Percentiles rank a stretch among this genome's conserved stretches.
Evolutionary conservation across 2,329 filamentous ascomycete species (phyloP).

Genomic region (Neurospora crassa): DNA sequence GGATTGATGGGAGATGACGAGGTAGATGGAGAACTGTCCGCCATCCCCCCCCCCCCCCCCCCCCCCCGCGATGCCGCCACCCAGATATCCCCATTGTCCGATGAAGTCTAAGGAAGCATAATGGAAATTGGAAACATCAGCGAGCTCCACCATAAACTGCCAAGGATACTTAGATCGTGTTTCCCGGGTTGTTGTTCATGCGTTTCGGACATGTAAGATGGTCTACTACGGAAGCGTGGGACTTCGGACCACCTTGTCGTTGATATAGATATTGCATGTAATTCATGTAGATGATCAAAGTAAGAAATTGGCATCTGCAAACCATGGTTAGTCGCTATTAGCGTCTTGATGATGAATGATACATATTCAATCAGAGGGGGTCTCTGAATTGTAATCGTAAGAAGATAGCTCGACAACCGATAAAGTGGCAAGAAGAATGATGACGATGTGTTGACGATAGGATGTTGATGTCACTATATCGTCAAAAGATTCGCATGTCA

Average conservation of each 20-base stretch:
- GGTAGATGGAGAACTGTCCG: not conserved
- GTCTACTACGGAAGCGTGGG: not conserved
- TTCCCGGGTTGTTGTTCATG: not conserved
- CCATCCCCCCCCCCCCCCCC: not conserved
- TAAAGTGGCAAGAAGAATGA: not conserved
- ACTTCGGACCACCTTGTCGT: not conserved
- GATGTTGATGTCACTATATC: not conserved
- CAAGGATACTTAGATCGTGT: not conserved
- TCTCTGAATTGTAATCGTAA: not conserved
- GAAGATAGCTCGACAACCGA: not conserved
- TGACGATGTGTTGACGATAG: not conserved
- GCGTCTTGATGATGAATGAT: not conserved
- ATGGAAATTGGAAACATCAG: not conserved
- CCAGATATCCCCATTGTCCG: not conserved
- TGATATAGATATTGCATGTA: not conserved
- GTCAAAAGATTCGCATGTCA: not conserved
- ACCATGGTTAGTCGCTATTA: not conserved
- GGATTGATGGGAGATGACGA: not conserved
- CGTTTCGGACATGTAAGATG: not conserved
- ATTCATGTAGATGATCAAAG: not conserved
- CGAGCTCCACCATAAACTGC: not conserved
- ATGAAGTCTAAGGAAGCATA: not conserved
- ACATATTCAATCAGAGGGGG: not conserved
- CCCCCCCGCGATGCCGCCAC: not conserved
- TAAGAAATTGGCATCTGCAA: not conserved